Percentiles rank a stretch among this genome's conserved stretches.
These are phyloP conservation scores for Rosa persica DNA, from an alignment of 306 rosid genomes.

Conservation along the genomic window DNA sequence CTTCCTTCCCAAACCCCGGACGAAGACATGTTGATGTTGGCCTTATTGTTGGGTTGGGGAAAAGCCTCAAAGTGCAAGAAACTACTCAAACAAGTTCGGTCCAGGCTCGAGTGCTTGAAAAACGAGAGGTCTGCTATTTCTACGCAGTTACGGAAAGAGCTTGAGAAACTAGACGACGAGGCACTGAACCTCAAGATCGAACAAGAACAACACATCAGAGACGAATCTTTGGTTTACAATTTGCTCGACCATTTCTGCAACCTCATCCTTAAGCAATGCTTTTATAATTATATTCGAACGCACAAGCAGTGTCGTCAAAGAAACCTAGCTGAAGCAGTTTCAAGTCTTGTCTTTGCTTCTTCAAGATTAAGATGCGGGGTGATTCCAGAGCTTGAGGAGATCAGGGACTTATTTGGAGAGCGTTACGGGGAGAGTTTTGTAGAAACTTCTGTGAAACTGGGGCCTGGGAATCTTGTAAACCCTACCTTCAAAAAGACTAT, in stretches of 20 bases:
- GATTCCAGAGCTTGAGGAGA: background rate
- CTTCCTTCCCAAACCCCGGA: background rate
- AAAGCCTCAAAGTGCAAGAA: slow-evolving; percentile 4
- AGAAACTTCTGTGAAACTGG: background rate
- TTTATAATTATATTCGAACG: background rate
- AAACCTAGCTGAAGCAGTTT: background rate
- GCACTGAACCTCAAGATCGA: background rate
- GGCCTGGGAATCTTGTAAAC: background rate
- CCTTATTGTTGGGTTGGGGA: background rate
- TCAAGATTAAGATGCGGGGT: background rate
- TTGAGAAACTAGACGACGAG: background rate
- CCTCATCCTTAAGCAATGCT: background rate
- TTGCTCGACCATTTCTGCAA: background rate
- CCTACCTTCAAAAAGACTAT: background rate
- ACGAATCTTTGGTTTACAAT: background rate
- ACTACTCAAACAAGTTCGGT: background rate
- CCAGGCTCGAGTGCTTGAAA: background rate
- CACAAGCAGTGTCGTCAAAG: background rate
- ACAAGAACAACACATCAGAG: background rate
- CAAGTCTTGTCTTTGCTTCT: background rate
- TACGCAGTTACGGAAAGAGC: background rate
- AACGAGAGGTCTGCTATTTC: background rate
- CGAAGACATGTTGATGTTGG: background rate
- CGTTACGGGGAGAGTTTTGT: background rate
- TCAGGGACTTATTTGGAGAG: background rate